Evolutionary conservation across 208 protist species (phyloP).

Genomic region (Acanthamoeba comandoni): DNA sequence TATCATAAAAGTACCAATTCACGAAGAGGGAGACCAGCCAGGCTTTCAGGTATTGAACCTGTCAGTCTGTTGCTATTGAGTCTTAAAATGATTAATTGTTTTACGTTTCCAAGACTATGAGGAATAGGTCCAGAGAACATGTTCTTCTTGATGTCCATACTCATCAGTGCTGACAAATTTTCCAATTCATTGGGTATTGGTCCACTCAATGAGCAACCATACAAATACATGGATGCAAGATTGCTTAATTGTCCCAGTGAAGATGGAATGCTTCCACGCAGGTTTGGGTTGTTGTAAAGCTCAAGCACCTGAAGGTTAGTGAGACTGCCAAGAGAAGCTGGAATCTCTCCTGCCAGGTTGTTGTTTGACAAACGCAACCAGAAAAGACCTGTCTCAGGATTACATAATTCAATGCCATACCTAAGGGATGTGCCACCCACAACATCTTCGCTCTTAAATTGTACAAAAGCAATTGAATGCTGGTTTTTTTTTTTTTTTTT

Average conservation of each 20-base stretch:
- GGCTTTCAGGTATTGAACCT: conserved; percentile 6
- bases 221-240: not conserved
- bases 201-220: conserved; percentile 14
- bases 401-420: too few relatives aligned
- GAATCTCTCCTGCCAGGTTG: not conserved
- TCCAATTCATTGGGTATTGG: not conserved
- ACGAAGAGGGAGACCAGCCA: not conserved
- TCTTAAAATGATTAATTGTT: not conserved
- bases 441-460: too few relatives aligned
- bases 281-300: conserved; percentile 5
- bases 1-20: too few relatives aligned
- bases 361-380: not conserved
- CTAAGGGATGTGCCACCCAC: too few relatives aligned
- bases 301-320: not conserved
- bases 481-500: too few relatives aligned
- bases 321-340: not conserved
- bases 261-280: not conserved
- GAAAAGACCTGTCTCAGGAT: not conserved
- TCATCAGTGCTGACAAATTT: not conserved
- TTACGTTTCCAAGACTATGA: not conserved
- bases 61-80: conserved; percentile 14
- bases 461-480: too few relatives aligned
- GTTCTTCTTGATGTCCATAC: conserved; percentile 28
- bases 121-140: not conserved
- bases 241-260: not conserved